phyloP scores from a whole-genome alignment of 352 stramenopile species.

The Phytopythium helicoides region DNA sequence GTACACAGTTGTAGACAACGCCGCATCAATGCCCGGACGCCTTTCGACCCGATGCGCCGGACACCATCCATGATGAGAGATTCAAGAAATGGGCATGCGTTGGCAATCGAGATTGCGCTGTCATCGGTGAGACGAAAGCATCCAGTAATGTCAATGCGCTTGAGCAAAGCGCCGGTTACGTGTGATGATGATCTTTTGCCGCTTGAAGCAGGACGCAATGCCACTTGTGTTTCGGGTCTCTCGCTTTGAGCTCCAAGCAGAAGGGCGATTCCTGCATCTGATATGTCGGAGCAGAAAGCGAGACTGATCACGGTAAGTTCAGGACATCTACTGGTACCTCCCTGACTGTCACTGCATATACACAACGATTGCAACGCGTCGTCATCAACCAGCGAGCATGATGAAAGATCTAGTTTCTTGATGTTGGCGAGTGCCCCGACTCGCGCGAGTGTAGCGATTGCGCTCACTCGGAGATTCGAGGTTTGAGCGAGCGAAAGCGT shows the following conservation, averaged over 20 bases:
- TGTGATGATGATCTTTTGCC: background rate
- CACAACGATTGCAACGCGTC: constrained; percentile 51
- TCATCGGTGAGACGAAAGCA: constrained; percentile 65
- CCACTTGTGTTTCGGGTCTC: background rate
- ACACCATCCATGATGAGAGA: constrained; percentile 61
- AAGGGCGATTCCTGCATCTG: constrained; percentile 43
- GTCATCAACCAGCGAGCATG: constrained; percentile 53
- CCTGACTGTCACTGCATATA: background rate
- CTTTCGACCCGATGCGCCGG: constrained; percentile 31
- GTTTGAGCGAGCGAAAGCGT: constrained; percentile 34
- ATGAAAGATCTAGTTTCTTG: constrained; percentile 48
- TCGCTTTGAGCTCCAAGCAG: constrained; percentile 30
- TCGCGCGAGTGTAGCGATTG: constrained; percentile 39
- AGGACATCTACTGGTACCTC: constrained; percentile 15
- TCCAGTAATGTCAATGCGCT: constrained; percentile 51
- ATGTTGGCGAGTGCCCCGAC: constrained; percentile 31
- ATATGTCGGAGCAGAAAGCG: constrained; percentile 51
- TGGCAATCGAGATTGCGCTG: constrained; percentile 32
- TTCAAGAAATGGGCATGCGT: constrained; percentile 33
- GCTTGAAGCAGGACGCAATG: background rate
- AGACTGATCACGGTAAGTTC: constrained; percentile 39
- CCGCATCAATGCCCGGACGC: constrained; percentile 23
- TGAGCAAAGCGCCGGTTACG: background rate
- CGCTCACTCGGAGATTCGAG: constrained; percentile 33
- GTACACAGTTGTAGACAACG: constrained; percentile 36